phyloP scores from a whole-genome alignment of 2,329 filamentous ascomycete species.

The Anisogramma anomala region DNA sequence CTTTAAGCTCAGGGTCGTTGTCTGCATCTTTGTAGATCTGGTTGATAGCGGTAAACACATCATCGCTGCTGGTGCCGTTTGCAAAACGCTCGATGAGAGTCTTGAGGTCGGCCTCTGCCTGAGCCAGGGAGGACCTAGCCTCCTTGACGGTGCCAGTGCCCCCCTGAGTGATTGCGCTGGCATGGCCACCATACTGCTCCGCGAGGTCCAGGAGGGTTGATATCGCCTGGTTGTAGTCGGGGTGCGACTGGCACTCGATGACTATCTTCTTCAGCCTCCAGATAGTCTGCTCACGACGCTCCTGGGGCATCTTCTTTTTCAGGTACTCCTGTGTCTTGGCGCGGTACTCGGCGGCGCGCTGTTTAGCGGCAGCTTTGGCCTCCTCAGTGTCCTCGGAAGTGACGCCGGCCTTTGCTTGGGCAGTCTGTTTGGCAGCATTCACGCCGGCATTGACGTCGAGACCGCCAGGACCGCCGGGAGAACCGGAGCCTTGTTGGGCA shows the following conservation, averaged over 20 bases:
- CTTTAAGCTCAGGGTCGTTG: conserved; percentile 69
- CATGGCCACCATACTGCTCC: conserved; percentile 72
- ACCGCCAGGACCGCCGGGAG: conserved; percentile 30
- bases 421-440: conserved; percentile 29
- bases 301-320: conserved; percentile 75
- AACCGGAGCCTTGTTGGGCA: conserved; percentile 28
- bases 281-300: conserved; percentile 84
- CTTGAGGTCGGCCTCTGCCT: conserved; percentile 71
- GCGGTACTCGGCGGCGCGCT: conserved; percentile 29
- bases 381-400: conserved; percentile 54
- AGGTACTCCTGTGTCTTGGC: conserved; percentile 58
- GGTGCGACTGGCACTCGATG: conserved; percentile 88
- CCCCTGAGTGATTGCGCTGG: conserved; percentile 52
- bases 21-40: conserved; percentile 81
- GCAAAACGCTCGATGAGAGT: conserved; percentile 89
- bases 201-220: conserved; percentile 74
- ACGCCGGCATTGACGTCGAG: conserved; percentile 40
- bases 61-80: conserved; percentile 81
- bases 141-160: conserved; percentile 59
- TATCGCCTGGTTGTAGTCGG: conserved; percentile 87
- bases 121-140: conserved; percentile 54
- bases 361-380: conserved; percentile 32
- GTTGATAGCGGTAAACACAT: conserved; percentile 75
- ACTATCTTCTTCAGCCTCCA: conserved; percentile 96
- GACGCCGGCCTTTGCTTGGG: conserved; percentile 46